These are phyloP conservation scores for Fraxinus ornus DNA, from an alignment of 305 asterid species.

Conservation along the genomic window DNA sequence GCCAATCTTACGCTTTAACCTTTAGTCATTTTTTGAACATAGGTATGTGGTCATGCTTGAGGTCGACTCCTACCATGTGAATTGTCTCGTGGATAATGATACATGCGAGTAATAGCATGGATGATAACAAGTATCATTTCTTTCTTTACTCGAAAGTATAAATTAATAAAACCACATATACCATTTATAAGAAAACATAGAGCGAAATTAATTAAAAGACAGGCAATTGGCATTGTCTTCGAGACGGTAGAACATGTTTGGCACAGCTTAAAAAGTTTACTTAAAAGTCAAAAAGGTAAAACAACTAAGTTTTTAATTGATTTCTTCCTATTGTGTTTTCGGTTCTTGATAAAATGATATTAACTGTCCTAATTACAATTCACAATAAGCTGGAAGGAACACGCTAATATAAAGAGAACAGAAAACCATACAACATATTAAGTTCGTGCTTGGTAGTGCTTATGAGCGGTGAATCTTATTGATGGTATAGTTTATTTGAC, in stretches of 20 bases:
- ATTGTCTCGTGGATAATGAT: neutral
- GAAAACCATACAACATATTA: neutral
- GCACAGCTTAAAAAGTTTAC: neutral
- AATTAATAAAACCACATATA: too few species aligned
- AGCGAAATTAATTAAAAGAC: neutral
- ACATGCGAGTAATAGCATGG: neutral
- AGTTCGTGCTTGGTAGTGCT: neutral
- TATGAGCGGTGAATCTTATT: neutral
- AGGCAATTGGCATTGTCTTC: neutral
- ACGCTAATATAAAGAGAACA: neutral
- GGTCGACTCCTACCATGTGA: neutral
- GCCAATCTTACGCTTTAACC: neutral
- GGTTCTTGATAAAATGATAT: neutral
- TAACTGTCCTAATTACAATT: neutral
- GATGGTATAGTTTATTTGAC: neutral
- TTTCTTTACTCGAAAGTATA: neutral
- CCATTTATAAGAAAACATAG: neutral
- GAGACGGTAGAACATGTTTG: neutral
- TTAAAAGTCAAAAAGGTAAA: neutral
- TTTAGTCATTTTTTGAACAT: neutral
- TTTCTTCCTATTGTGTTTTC: neutral
- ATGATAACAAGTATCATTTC: neutral
- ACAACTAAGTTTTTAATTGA: neutral
- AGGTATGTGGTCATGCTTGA: neutral
- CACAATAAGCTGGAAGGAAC: neutral